Conservation (phyloP, 2,329 filamentous ascomycete species). For the Fusarium siculi region DNA sequence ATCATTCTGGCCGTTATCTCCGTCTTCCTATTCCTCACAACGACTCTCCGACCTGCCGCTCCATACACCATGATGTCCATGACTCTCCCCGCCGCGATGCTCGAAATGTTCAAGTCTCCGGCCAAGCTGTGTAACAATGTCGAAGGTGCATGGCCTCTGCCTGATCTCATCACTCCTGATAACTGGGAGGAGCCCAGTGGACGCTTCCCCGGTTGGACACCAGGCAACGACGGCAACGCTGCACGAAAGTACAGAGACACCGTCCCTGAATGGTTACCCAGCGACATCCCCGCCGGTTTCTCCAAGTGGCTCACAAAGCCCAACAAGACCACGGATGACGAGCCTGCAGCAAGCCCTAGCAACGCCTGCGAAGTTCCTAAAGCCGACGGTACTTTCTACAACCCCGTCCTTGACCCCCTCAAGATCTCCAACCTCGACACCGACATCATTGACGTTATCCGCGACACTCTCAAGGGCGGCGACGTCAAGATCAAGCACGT, state of each 20-base stretch:
- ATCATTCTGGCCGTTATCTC: not conserved
- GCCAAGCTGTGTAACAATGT: slow-evolving; percentile 37
- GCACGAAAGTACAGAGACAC: slow-evolving; percentile 40
- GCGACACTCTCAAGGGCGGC: slow-evolving; percentile 37
- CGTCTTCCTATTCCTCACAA: slow-evolving; percentile 29
- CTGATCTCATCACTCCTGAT: slow-evolving; percentile 38
- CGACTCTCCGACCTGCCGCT: slow-evolving; percentile 40
- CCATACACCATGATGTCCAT: slow-evolving; percentile 49
- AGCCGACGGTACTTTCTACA: slow-evolving; percentile 48
- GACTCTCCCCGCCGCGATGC: slow-evolving; percentile 46
- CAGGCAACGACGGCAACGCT: slow-evolving; percentile 39
- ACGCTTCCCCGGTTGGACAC: slow-evolving; percentile 49
- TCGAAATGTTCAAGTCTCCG: slow-evolving; percentile 41
- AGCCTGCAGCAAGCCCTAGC: not conserved
- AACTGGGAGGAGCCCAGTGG: slow-evolving; percentile 43
- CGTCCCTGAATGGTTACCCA: slow-evolving; percentile 45
- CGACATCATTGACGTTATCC: slow-evolving; percentile 45
- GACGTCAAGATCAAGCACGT: slow-evolving; percentile 57
- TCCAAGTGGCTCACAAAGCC: slow-evolving; percentile 41
- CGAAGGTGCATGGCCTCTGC: slow-evolving; percentile 45
- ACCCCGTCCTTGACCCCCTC: slow-evolving; percentile 52
- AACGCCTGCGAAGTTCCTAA: slow-evolving; percentile 1
- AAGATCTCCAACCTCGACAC: slow-evolving; percentile 54
- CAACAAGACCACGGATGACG: not conserved
- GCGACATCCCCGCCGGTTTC: slow-evolving; percentile 43